Evolutionary conservation across 75 land plant genomes (phyloP), one percentile per base, ranked within the genome.

Genomic region (Adiantum capillusveneris): DNA sequence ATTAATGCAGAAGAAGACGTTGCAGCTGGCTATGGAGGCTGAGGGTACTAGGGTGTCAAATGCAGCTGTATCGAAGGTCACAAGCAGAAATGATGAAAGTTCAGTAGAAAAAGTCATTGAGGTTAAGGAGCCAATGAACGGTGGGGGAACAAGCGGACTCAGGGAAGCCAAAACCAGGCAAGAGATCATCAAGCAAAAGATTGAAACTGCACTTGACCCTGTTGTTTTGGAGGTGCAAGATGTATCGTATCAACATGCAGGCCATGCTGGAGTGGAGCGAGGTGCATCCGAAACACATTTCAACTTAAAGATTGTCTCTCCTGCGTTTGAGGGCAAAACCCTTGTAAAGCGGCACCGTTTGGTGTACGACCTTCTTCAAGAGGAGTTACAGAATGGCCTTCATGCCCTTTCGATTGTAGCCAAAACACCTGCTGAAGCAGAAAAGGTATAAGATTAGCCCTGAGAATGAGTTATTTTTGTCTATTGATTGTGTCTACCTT

Each of bases 371-470:
- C 50, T 84, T 59, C 63, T 92, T 81, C 67, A 78, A 42, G 94
- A 84, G 14, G 97, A 92, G 70, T 61, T 92, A 69, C 76, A 88
- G 63, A 82, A 60, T 65, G 97, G 94, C 17, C 64, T 92, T 59
- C 94, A 88, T 60, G 97, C 97, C 1, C 64, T 92, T 18, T 92
- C 97, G n/a, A 82, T 92, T 59, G 77, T 66, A 13, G 84, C 93
- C 44, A 87, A 82, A 78, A 80, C 92, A 57, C 92, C 88, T 25
- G 53, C 77, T 39, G 94, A 91, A 69, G 62, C 68, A 57, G 60
- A 49, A 17, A 39, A 29, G 22, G 9, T 34, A 34, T 34, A 34
- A 34, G n/a, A n/a, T n/a, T n/a, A n/a, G n/a, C n/a, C n/a, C n/a
- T n/a, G n/a, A n/a, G n/a, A n/a, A n/a, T n/a, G n/a, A n/a, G n/a